These are phyloP conservation scores for Saccharomycopsis schoenii DNA, from an alignment of 805 yeast genomes.

Conservation along the genomic window DNA sequence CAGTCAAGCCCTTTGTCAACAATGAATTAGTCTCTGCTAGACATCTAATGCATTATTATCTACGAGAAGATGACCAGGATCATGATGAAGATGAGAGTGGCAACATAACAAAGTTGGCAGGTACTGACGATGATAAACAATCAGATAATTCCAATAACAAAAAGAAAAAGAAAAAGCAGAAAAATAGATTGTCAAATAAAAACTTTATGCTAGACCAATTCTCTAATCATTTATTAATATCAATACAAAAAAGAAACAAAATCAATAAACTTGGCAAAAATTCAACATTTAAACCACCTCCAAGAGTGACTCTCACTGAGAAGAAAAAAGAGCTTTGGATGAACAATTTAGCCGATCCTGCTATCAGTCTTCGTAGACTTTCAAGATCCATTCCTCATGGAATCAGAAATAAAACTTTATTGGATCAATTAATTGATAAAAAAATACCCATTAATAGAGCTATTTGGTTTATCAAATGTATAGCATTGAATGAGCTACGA, in stretches of 20 bases:
- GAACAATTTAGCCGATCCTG: constrained; percentile 60
- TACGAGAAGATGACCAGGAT: constrained; percentile 14
- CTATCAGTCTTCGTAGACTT: constrained; percentile 54
- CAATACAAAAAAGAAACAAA: constrained; percentile 38
- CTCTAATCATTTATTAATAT: constrained; percentile 35
- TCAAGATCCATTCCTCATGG: constrained; percentile 88
- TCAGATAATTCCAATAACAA: not conserved
- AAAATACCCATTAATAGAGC: constrained; percentile 73
- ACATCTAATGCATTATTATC: constrained; percentile 35
- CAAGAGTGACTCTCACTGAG: constrained; percentile 84
- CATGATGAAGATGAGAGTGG: not conserved
- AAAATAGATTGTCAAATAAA: not conserved
- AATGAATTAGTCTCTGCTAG: constrained; percentile 68
- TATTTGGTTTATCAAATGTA: constrained; percentile 84
- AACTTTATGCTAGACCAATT: constrained; percentile 32
- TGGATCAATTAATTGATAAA: constrained; percentile 64
- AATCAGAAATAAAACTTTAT: constrained; percentile 55
- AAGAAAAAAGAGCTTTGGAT: constrained; percentile 82
- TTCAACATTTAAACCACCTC: constrained; percentile 66
- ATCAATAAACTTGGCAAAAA: constrained; percentile 37
- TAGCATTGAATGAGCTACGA: constrained; percentile 67
- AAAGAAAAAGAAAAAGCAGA: not conserved
- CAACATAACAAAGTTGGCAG: not conserved
- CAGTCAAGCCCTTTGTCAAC: constrained; percentile 49
- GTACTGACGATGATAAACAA: not conserved